Evolutionary conservation across 768 basidiomycete genomes (phyloP), one percentile per base, ranked within the genome.

Genomic region (Royoungia palumana): DNA sequence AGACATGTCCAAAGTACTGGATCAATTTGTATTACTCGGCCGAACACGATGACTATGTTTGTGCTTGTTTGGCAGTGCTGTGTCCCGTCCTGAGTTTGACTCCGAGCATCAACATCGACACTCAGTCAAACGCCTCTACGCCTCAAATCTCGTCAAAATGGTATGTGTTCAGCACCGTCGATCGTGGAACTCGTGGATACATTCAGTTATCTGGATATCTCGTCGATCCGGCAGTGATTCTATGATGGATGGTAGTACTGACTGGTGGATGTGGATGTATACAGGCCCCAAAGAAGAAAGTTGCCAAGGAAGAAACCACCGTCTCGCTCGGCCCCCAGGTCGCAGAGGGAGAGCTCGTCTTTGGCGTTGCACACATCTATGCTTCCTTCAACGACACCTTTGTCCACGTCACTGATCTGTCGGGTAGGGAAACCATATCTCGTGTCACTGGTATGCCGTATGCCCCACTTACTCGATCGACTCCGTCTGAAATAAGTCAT

Each of bases 361-460:
- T 95, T 67, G 95, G 95, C 58, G 94, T 97, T 53, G 96, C 96
- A 11, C 95, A 95, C 78, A 97, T 98, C 76, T 98, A 88, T 63
- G 95, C 96, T 35, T 95, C 93, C 49, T 99, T 99, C 84, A 99
- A 99, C 75, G 96, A 99, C 68, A 99, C 96, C 50, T 98, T 98
- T 72, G 96, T 99, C 60, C 96, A 99, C 70, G 79, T 99, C 65
- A 99, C 96, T 71, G 96, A 98, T 88, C 75, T 98, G 50, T 94
- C 94, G 20, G 96, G 96, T 63, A 94, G 91, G 78, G 96, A 98
- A 79, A 99, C 96, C 69, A 93, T 99, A 76, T 90, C 92, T 61
- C 92, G 96, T 67, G 93, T 97, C 55, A 98, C 96, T 59, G 94
- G 94, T 88, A 50, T 62, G 81, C 73, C 9, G 17, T 16, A 20